Conservation (phyloP, 257 asterid genomes). For the Nicotiana tomentosiformis region DNA sequence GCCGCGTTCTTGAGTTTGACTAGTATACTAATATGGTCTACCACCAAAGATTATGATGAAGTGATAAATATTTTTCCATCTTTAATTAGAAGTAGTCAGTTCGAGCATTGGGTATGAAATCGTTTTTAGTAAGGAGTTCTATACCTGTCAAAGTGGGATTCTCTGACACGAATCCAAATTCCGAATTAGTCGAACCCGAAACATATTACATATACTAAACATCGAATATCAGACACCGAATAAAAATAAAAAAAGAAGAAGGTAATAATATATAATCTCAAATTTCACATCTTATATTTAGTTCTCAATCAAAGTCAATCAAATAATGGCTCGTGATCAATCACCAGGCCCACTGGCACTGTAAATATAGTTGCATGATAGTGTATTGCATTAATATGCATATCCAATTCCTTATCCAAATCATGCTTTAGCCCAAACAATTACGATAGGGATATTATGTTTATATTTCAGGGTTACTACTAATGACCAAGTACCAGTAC, state of each 20-base stretch:
- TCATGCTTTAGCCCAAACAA: neutral
- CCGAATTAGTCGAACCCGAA: too few relatives aligned
- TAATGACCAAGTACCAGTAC: neutral
- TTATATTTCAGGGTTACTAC: neutral
- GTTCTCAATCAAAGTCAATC: neutral
- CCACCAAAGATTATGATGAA: too few relatives aligned
- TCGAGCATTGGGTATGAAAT: too few relatives aligned
- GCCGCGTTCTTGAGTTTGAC: neutral
- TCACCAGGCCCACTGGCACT: neutral
- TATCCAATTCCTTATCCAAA: neutral
- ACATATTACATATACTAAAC: too few relatives aligned
- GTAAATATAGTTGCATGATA: neutral
- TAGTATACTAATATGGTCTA: neutral
- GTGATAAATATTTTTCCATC: too few relatives aligned
- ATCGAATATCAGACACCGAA: rapidly evolving
- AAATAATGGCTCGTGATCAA: neutral
- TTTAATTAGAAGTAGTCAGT: rapidly evolving
- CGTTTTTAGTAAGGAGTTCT: too few relatives aligned
- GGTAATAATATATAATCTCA: neutral
- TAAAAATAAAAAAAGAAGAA: too few relatives aligned
- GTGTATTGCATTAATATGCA: neutral
- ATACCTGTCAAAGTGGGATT: too few relatives aligned
- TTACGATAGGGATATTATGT: neutral
- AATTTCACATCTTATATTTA: neutral
- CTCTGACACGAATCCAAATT: too few relatives aligned